phyloP scores from a whole-genome alignment of 1,139 yeast genomes.

The Candida frijolesensis region DNA sequence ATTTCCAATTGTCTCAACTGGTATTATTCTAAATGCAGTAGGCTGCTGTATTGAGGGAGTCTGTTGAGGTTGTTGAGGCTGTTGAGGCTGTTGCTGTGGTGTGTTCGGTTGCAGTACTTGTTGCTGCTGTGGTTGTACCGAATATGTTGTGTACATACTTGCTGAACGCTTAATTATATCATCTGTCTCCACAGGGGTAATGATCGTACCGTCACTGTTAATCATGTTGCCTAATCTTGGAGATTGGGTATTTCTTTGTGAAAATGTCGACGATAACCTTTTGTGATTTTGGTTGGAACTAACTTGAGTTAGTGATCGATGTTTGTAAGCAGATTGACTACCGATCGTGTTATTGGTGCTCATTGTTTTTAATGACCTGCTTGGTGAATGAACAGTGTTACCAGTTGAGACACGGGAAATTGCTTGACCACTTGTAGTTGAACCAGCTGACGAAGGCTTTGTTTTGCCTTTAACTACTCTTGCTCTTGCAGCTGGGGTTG shows the following conservation, averaged over 20 bases:
- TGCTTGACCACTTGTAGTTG: conserved; percentile 4
- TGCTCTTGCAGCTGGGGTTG: conserved; percentile 56
- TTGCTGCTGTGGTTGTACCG: conserved; percentile 2
- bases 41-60: conserved; percentile 11
- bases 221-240: conserved; percentile 46
- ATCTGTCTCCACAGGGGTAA: conserved; percentile 43
- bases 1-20: conserved; percentile 16
- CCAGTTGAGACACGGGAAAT: conserved; percentile 13
- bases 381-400: conserved; percentile 15
- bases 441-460: conserved; percentile 5
- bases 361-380: conserved; percentile 27
- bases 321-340: conserved; percentile 5
- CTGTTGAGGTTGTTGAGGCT: conserved; percentile 12
- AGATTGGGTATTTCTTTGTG: conserved; percentile 32
- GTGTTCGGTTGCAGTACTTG: conserved; percentile 9
- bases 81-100: conserved; percentile 12
- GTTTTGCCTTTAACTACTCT: conserved; percentile 18
- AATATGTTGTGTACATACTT: conserved; percentile 4
- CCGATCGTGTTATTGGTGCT: conserved; percentile 21
- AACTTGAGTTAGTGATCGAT: conserved; percentile 27
- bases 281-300: conserved; percentile 28
- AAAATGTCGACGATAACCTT: conserved; percentile 41
- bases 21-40: conserved; percentile 18
- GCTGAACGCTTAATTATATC: conserved; percentile 17
- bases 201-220: conserved; percentile 51